Evolutionary conservation across 148 eudicot species (phyloP).

Genomic region (Simmondsia chinensis): DNA sequence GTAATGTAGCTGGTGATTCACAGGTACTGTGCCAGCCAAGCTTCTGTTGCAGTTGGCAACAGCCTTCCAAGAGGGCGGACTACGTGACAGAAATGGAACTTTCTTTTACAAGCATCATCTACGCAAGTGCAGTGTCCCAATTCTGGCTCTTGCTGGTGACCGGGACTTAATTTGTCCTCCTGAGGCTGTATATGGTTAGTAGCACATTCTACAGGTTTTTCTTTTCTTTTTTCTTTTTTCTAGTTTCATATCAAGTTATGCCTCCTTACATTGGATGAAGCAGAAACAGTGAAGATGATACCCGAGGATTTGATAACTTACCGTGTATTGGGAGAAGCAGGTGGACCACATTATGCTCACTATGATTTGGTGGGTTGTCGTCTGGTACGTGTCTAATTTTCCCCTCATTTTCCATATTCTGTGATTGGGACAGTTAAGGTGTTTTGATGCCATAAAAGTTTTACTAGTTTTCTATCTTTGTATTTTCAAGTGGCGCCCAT

Average conservation of each 20-base stretch:
- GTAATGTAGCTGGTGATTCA: not conserved
- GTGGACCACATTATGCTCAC: slow-evolving; percentile 74
- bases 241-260: not conserved
- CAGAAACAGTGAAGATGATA: slow-evolving; percentile 52
- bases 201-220: not conserved
- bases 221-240: not conserved
- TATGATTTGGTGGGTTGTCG: slow-evolving; percentile 61
- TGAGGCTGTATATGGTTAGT: slow-evolving; percentile 64
- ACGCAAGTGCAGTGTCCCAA: slow-evolving; percentile 36
- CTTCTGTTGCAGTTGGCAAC: slow-evolving; percentile 67
- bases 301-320: slow-evolving; percentile 31
- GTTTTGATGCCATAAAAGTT: not conserved
- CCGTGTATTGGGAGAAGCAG: slow-evolving; percentile 58
- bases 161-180: slow-evolving; percentile 63
- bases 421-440: too few species aligned
- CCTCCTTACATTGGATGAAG: slow-evolving; percentile 2
- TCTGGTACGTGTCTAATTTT: slow-evolving; percentile 19
- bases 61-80: slow-evolving; percentile 44
- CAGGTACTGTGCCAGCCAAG: slow-evolving; percentile 60
- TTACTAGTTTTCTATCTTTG: not conserved
- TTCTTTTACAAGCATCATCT: slow-evolving; percentile 68
- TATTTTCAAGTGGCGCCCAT: not conserved
- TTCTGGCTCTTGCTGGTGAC: slow-evolving; percentile 64
- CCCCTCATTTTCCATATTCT: not conserved
- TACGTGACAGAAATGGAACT: slow-evolving; percentile 40